Percentiles rank a stretch among this genome's conserved stretches.
Evolutionary conservation across 345 rosid genomes (phyloP).

Genomic region (Syzygium aqueum): DNA sequence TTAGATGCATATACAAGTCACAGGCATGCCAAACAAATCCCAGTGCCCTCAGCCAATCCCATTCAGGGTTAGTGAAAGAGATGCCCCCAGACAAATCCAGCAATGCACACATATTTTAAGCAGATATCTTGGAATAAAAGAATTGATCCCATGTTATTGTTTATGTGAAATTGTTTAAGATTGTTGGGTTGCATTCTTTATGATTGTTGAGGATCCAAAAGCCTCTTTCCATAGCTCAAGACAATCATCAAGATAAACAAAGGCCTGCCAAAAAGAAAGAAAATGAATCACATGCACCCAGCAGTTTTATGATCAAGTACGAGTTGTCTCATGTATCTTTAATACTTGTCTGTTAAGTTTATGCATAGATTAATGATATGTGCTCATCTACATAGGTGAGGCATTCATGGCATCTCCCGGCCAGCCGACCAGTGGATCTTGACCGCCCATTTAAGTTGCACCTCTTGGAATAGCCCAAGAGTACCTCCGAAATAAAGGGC

Average conservation of each 20-base stretch:
- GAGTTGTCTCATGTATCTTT: not conserved
- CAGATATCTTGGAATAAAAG: not conserved
- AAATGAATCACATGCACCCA: constrained; percentile 50
- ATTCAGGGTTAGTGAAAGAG: not conserved
- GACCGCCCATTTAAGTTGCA: constrained; percentile 16
- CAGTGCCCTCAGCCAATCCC: constrained; percentile 48
- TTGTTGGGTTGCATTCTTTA: not conserved
- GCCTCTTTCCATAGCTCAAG: constrained; percentile 12
- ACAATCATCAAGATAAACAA: constrained; percentile 23
- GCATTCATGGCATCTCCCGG: constrained; percentile 18
- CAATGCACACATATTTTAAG: constrained; percentile 18
- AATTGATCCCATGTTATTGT: not conserved
- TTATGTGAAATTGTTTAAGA: not conserved
- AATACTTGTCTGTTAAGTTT: not conserved
- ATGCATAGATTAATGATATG: not conserved
- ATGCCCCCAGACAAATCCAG: constrained; percentile 55
- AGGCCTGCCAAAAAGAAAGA: constrained; percentile 5
- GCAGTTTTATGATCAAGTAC: constrained; percentile 11
- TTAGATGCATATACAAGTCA: constrained; percentile 18
- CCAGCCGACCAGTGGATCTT: constrained; percentile 36
- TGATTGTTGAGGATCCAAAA: constrained; percentile 28
- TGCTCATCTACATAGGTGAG: not conserved
- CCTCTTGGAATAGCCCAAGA: constrained; percentile 7
- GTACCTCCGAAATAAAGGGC: constrained; percentile 11
- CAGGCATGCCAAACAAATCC: constrained; percentile 65